Base-by-base conservation (phyloP, 2,329 filamentous ascomycete genomes). In the Plenodomus biglobosus region DNA sequence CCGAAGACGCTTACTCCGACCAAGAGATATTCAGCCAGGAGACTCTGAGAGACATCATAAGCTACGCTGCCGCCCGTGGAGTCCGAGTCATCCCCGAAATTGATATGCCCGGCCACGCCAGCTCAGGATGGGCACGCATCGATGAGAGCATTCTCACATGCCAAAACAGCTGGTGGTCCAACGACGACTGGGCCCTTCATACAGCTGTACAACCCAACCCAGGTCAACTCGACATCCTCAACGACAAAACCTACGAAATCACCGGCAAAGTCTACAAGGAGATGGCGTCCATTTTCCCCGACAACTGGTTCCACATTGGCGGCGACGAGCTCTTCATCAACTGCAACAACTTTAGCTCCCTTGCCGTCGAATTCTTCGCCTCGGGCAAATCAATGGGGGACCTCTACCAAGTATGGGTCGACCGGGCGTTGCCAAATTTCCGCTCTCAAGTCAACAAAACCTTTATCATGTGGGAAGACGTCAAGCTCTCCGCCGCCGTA, bases 21-120 rank as follows among this genome's bases (percentile, higher is more conserved):
- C 71, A 73, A 3, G 77, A 81, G 55, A 64, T 71, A 40, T 82
- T 76, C 61, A 73, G 74, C 2, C 71, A 76, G 1, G 55, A 60
- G 0, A 71, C 75, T 47, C 64, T 82, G 38, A 70, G 65, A 16
- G 66, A 68, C 2, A 65, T 82, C 41, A 73, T 82, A 42, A 60
- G 64, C 11, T 82, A 81, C 53, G 80, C 77, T 15, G 72, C 77
- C 32, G 76, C 77, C 27, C 81, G 81, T 16, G 82, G 78, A 46
- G 74, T 85, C n/a, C 79, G 82, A 45, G 73, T 85, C 46, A 73
- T 84, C 27, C 79, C 82, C n/a, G 82, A 85, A 58, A 77, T 84
- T 36, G 82, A 85, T 62, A 84, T 84, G 80, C 82, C 82, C 6
- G 79, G 81, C 39, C 82, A 85, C 61, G 76, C 80, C 5, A 72